Evolutionary conservation across 352 stramenopile species (phyloP).

Genomic region (Pythium volutum): DNA sequence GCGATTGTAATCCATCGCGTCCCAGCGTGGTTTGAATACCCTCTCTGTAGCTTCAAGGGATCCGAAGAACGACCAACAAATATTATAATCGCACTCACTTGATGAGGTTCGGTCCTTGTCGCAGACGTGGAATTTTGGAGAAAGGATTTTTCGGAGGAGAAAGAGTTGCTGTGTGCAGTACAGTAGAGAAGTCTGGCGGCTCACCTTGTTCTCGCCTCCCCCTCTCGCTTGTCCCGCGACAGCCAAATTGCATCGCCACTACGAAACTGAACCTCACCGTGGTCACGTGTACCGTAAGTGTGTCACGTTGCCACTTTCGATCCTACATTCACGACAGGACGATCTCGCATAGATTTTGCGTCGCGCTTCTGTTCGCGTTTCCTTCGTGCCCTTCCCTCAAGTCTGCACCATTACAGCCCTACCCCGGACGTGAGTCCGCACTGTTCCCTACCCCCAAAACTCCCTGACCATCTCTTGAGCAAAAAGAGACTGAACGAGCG

Average conservation of each 20-base stretch:
- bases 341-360: conserved; percentile 16
- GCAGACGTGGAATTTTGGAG: conserved; percentile 7
- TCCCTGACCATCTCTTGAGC: conserved; percentile 10
- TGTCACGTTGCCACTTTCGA: conserved; percentile 20
- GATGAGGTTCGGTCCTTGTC: background rate
- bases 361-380: conserved; percentile 19
- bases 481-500: conserved; percentile 22
- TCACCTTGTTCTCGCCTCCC: background rate
- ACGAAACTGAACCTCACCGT: conserved; percentile 6
- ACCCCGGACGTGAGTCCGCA: conserved; percentile 17
- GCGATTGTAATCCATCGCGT: conserved; percentile 8
- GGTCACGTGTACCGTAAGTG: background rate
- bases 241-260: background rate
- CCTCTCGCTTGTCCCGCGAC: background rate
- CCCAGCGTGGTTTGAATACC: no score
- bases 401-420: conserved; percentile 24
- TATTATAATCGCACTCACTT: no score
- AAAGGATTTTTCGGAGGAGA: background rate
- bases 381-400: conserved; percentile 21
- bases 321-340: conserved; percentile 19
- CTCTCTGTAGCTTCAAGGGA: no score
- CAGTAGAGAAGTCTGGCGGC: background rate
- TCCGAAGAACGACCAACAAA: no score
- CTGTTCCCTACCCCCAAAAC: conserved; percentile 13
- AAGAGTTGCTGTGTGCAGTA: background rate